phyloP scores from a whole-genome alignment of 148 eudicot genomes.

The Cornus suecica region DNA sequence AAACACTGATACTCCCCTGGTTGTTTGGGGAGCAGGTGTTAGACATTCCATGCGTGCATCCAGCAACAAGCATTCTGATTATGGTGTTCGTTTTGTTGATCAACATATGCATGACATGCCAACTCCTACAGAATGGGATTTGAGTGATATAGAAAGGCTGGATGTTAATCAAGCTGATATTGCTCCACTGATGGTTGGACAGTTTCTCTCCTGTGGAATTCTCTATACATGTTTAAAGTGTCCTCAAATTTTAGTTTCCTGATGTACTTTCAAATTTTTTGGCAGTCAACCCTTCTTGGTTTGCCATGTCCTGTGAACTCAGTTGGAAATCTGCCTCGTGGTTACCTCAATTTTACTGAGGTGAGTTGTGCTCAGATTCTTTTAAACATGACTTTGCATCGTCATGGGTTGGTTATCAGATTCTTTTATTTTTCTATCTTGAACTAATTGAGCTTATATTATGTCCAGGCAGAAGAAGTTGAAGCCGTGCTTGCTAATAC shows the following conservation, averaged over 20 bases:
- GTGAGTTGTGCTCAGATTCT: neutral
- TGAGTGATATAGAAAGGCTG: constrained; percentile 71
- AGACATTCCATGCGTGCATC: constrained; percentile 58
- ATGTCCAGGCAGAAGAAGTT: constrained; percentile 76
- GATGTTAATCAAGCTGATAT: constrained; percentile 99
- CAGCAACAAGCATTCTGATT: constrained; percentile 45
- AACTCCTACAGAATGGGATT: constrained; percentile 91
- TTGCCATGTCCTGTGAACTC: constrained; percentile 89
- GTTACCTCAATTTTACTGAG: neutral
- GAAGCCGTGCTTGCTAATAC: constrained; percentile 95
- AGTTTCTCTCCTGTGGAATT: constrained; percentile 19
- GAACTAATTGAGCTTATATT: constrained; percentile 6
- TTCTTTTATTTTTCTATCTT: neutral
- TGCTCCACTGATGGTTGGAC: constrained; percentile 86
- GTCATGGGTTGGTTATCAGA: neutral
- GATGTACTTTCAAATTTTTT: constrained; percentile 25
- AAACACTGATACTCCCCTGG: constrained; percentile 92
- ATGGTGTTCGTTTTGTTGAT: constrained; percentile 73
- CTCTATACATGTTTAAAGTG: constrained; percentile 9
- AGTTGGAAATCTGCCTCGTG: constrained; percentile 88
- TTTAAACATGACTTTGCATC: neutral
- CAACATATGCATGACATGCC: constrained; percentile 77
- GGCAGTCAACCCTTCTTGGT: constrained; percentile 93
- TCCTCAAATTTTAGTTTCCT: constrained; percentile 21
- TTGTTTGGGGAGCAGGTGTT: constrained; percentile 98